A percentile compares a stretch with the other conserved stretches of the same genome.
Evolutionary conservation across 495 filamentous ascomycete species (phyloP).

Genomic region (Chaetomium cochliodes): DNA sequence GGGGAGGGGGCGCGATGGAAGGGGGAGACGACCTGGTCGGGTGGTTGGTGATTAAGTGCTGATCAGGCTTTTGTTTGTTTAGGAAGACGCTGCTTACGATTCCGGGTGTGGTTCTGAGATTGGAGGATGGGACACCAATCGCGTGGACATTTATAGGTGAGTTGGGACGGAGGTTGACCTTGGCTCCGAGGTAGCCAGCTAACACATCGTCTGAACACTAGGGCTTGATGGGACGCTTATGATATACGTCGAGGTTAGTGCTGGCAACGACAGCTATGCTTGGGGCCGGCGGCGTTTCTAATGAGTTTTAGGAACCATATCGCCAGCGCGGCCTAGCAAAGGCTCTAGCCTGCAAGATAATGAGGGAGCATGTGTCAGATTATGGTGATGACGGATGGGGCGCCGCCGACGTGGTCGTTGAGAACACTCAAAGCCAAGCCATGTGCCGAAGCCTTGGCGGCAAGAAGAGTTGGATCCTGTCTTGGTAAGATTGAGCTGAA

Average conservation of each 20-base stretch:
- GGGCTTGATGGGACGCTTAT: constrained; percentile 39
- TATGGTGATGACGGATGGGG: constrained; percentile 43
- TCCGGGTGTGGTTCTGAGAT: constrained; percentile 38
- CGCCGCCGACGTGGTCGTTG: constrained; percentile 45
- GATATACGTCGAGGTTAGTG: constrained; percentile 39
- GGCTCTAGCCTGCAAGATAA: constrained; percentile 41
- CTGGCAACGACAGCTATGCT: neutral
- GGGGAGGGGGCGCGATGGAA: neutral
- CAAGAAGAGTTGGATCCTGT: constrained; percentile 36
- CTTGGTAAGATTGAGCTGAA: constrained; percentile 42
- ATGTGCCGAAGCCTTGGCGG: constrained; percentile 49
- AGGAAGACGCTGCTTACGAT: constrained; percentile 41
- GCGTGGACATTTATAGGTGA: constrained; percentile 47
- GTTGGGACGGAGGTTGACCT: neutral
- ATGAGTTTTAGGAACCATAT: constrained; percentile 36
- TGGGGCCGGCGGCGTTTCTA: neutral
- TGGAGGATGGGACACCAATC: constrained; percentile 38
- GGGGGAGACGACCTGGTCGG: too few species aligned
- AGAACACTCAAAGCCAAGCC: constrained; percentile 42
- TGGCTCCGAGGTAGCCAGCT: neutral
- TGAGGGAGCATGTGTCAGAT: constrained; percentile 39
- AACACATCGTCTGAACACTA: neutral
- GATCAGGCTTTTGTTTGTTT: neutral
- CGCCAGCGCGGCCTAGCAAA: constrained; percentile 48
- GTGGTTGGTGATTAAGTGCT: neutral